phyloP scores from a whole-genome alignment of 2,329 filamentous ascomycete species.

The Phoma sp. region DNA sequence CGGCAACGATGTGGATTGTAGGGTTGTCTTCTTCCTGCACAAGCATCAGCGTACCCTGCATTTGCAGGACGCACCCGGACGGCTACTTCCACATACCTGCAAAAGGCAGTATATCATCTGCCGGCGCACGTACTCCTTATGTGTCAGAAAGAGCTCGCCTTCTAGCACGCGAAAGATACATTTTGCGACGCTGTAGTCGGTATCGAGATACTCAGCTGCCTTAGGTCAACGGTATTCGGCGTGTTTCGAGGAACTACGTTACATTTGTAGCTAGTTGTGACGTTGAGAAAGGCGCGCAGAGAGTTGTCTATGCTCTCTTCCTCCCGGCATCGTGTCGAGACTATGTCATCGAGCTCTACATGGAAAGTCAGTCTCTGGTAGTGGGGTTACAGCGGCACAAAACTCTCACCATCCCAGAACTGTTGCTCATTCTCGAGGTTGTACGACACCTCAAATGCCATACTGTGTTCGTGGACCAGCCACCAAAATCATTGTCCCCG shows the following conservation, averaged over 20 bases:
- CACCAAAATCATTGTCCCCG: conserved; percentile 47
- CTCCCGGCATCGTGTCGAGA: conserved; percentile 64
- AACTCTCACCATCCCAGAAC: conserved; percentile 79
- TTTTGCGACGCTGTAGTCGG: conserved; percentile 78
- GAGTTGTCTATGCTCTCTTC: conserved; percentile 81
- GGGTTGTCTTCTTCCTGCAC: conserved; percentile 82
- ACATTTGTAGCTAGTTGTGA: conserved; percentile 77
- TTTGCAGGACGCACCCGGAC: neutral
- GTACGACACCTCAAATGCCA: conserved; percentile 73
- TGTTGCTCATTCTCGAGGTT: conserved; percentile 80
- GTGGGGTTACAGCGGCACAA: conserved; percentile 32
- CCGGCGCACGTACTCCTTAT: conserved; percentile 85
- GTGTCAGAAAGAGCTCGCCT: conserved; percentile 73
- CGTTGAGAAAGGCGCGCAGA: conserved; percentile 80
- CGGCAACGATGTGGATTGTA: conserved; percentile 81
- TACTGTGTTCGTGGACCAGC: conserved; percentile 50
- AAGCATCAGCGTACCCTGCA: conserved; percentile 19
- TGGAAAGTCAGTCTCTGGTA: conserved; percentile 30
- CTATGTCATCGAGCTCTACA: conserved; percentile 70
- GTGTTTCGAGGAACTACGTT: conserved; percentile 20
- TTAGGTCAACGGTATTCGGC: conserved; percentile 28
- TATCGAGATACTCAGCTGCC: conserved; percentile 71
- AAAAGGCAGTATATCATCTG: conserved; percentile 92
- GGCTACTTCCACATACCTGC: conserved; percentile 54
- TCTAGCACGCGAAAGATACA: conserved; percentile 82